Percentiles rank a stretch among this genome's conserved stretches.
These are phyloP conservation scores for Lodderomyces metapsilosis DNA, from an alignment of 1,139 yeast species.

Conservation along the genomic window DNA sequence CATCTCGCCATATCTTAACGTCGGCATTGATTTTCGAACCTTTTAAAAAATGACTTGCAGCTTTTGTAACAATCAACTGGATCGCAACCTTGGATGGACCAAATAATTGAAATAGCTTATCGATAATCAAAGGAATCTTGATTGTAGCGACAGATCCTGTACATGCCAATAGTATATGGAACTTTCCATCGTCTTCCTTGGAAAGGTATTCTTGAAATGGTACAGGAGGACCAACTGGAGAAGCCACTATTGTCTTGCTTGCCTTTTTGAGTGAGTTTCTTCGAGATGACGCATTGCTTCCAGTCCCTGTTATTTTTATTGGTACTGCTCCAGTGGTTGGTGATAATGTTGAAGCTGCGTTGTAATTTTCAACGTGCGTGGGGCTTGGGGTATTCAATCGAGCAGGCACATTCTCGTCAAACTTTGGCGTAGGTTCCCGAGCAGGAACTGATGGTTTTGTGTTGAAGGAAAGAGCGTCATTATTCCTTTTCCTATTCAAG, in stretches of 20 bases:
- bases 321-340: conserved; percentile 15
- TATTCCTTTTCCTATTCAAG: conserved; percentile 9
- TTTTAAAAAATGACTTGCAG: conserved; percentile 79
- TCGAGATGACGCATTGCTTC: conserved; percentile 17
- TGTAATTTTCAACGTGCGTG: neutral
- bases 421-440: neutral
- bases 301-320: conserved; percentile 19
- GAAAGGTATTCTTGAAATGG: conserved; percentile 72
- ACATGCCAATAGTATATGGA: conserved; percentile 85
- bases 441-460: neutral
- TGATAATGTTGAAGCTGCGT: neutral
- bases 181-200: conserved; percentile 74
- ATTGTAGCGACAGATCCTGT: conserved; percentile 97
- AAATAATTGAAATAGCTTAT: conserved; percentile 73
- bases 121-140: conserved; percentile 83
- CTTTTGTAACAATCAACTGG: conserved; percentile 79
- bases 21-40: conserved; percentile 78
- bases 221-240: conserved; percentile 67
- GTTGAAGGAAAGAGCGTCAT: neutral
- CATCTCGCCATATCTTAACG: conserved; percentile 90
- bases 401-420: neutral
- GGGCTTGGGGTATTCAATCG: conserved; percentile 1
- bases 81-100: conserved; percentile 71
- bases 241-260: conserved; percentile 36
- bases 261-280: conserved; percentile 28